Evolutionary conservation across 495 filamentous ascomycete genomes (phyloP).

Genomic region (Penicillium atrosanguineum): DNA sequence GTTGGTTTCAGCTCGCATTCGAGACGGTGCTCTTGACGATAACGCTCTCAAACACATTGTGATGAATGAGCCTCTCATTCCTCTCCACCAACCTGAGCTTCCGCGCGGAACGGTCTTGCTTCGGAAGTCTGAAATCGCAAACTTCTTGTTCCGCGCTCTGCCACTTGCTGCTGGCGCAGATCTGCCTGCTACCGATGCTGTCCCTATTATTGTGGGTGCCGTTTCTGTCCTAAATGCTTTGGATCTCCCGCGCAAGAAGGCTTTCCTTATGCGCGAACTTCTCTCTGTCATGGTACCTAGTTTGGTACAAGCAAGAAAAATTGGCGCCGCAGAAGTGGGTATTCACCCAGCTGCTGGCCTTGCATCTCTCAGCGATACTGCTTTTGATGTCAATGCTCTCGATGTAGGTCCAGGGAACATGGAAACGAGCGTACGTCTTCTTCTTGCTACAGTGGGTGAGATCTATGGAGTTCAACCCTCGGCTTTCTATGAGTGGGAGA

Average conservation of each 20-base stretch:
- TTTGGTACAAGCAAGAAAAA: constrained; percentile 86
- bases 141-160: constrained; percentile 68
- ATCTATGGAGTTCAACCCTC: constrained; percentile 49
- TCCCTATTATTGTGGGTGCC: constrained; percentile 78
- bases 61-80: constrained; percentile 46
- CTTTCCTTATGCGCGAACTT: constrained; percentile 79
- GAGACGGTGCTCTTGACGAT: constrained; percentile 65
- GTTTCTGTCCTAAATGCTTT: constrained; percentile 74
- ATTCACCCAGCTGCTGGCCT: constrained; percentile 90
- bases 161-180: constrained; percentile 59
- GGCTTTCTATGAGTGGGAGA: constrained; percentile 36
- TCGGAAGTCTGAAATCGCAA: constrained; percentile 63
- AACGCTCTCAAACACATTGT: constrained; percentile 68
- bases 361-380: constrained; percentile 55
- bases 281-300: constrained; percentile 78
- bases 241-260: constrained; percentile 81
- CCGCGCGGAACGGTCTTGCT: constrained; percentile 40
- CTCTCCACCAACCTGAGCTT: constrained; percentile 38
- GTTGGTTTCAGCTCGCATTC: constrained; percentile 65
- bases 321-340: constrained; percentile 89
- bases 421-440: constrained; percentile 64
- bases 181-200: constrained; percentile 64
- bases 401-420: constrained; percentile 74
- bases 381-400: constrained; percentile 59
- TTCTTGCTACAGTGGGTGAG: constrained; percentile 54